Conservation (phyloP, 495 filamentous ascomycete genomes). For the Xylaria castorea region DNA sequence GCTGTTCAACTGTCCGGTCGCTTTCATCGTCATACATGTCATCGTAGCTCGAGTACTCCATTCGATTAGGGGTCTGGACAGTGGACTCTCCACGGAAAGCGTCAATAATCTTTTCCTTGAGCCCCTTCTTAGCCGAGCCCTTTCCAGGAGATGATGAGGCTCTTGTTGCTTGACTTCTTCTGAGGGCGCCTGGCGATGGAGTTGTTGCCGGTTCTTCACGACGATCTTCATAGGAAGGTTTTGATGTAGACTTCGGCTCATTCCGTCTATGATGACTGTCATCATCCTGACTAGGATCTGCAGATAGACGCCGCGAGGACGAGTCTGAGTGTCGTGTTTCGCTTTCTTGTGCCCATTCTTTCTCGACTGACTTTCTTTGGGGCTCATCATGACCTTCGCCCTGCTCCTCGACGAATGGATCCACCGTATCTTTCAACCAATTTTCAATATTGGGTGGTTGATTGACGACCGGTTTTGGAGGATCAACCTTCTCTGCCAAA, state of each 20-base stretch:
- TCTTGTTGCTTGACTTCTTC: slow-evolving; percentile 56
- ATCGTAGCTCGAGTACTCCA: slow-evolving; percentile 52
- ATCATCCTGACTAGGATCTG: slow-evolving; percentile 20
- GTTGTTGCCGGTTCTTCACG: slow-evolving; percentile 39
- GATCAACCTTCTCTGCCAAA: slow-evolving; percentile 58
- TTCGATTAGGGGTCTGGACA: slow-evolving; percentile 48
- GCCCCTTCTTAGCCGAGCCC: slow-evolving; percentile 43
- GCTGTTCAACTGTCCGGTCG: slow-evolving; percentile 36
- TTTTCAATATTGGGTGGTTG: slow-evolving; percentile 71
- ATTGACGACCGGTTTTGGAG: slow-evolving; percentile 53
- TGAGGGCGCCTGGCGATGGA: slow-evolving; percentile 47
- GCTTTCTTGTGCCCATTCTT: slow-evolving; percentile 37
- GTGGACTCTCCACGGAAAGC: slow-evolving; percentile 63
- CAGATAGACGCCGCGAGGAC: slow-evolving; percentile 28
- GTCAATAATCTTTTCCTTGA: slow-evolving; percentile 59
- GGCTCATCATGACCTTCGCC: slow-evolving; percentile 43
- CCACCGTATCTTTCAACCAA: slow-evolving; percentile 75
- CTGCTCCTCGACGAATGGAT: slow-evolving; percentile 71
- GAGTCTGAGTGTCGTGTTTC: slow-evolving; percentile 28
- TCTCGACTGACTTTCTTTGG: slow-evolving; percentile 29
- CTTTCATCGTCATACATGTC: slow-evolving; percentile 44
- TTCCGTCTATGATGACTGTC: slow-evolving; percentile 22
- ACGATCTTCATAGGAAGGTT: slow-evolving; percentile 32
- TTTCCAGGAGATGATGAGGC: slow-evolving; percentile 50
- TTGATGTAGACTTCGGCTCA: slow-evolving; percentile 24